Evolutionary conservation across 768 basidiomycete genomes (phyloP), one percentile per base, ranked within the genome.

Genomic region (Rhodosporidiobolus odoratus): DNA sequence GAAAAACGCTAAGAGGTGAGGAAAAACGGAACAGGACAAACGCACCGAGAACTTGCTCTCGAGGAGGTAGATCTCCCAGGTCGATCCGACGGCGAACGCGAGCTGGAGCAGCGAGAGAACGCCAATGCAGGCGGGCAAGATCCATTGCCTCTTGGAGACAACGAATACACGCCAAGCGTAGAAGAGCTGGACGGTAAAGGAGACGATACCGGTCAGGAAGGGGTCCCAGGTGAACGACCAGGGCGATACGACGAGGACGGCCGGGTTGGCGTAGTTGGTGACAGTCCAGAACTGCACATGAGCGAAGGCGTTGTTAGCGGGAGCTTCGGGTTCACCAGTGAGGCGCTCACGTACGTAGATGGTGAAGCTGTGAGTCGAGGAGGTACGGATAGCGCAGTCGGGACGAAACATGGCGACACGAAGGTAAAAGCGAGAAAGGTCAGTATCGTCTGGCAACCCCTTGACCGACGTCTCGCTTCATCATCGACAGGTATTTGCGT

Each of bases 21-120:
- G 0, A 8, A 34, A 23, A 32, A 58, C 17, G 4, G 43, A 16
- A 30, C 43, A 5, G 7, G 48, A 12, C 8, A 50, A 50, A 69
- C 68, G 8, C 5, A 40, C 61, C 35, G 62, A 27, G 12, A 69
- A 69, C 40, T 35, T 9, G 27, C 19, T 10, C 54, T 69, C 25
- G 35, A 69, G 58, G 21, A 32, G 40, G 52, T 65, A 70, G 38
- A 70, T 65, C 65, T 52, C 38, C 21, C 27, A 41, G 2, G 68
- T 70, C 13, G 65, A 57, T 4, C 40, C 69, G 43, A 64, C 43
- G 1, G 72, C 68, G 35, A 73, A 69, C 0, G 57, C 67, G 43
- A 38, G 25, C 19, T 15, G 34, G 8, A 58, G 21, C 27, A 56
- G 4, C 13, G 68, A 40, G 56, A 71, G 61, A 25, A 58, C 37